Conservation (phyloP, 331 rosid species). For the Cucumis variabilis region DNA sequence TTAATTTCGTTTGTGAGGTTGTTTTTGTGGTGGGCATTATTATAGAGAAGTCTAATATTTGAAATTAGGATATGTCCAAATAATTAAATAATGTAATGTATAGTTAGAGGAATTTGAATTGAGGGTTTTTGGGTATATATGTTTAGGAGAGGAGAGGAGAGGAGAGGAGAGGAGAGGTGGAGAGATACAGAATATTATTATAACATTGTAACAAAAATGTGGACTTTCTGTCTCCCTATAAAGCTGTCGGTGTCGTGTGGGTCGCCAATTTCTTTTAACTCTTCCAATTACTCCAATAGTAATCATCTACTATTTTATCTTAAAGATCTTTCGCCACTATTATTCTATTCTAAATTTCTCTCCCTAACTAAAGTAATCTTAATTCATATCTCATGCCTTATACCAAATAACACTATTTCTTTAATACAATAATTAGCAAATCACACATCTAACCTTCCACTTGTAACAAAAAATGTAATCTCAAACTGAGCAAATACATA, state of each 20-base stretch:
- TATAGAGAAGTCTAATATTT: neutral
- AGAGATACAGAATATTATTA: neutral
- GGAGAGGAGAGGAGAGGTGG: neutral
- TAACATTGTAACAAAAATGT: neutral
- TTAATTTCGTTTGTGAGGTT: neutral
- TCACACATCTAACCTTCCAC: no score
- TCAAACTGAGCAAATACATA: no score
- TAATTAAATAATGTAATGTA: neutral
- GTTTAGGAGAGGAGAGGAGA: neutral
- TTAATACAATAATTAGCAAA: no score
- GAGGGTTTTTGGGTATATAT: neutral
- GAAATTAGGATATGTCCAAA: neutral
- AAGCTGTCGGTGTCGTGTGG: slow-evolving; percentile 26
- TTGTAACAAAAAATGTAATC: no score
- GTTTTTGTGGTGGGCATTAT: no score
- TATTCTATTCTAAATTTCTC: neutral
- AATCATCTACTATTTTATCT: neutral
- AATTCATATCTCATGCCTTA: no score
- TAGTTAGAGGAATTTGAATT: neutral
- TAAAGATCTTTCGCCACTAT: neutral
- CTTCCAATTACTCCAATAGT: neutral
- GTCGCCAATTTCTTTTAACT: neutral
- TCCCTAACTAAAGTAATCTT: neutral
- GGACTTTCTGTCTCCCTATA: slow-evolving; percentile 19
- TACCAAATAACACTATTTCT: no score